phyloP scores from a whole-genome alignment of 768 basidiomycete species.

The Termitomyces titanicus region DNA sequence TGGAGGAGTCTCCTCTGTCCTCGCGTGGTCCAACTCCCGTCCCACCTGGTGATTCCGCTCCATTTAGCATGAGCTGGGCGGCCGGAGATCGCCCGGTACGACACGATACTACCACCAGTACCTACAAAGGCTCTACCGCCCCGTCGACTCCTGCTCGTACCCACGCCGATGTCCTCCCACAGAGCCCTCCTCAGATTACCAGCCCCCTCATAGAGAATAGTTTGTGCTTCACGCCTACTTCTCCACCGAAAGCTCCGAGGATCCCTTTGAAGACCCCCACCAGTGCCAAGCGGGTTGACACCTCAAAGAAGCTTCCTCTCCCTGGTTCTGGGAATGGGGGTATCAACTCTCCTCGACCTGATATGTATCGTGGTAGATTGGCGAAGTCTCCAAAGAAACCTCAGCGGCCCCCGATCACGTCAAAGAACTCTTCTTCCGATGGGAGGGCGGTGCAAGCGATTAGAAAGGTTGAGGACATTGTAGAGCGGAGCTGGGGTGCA shows the following conservation, averaged over 20 bases:
- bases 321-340: neutral
- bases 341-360: slow-evolving; percentile 13
- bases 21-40: slow-evolving; percentile 9
- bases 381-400: slow-evolving; percentile 1
- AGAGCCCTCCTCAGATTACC: slow-evolving; percentile 53
- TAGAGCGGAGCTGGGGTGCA: slow-evolving; percentile 31
- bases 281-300: neutral
- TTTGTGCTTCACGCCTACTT: slow-evolving; percentile 49
- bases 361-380: slow-evolving; percentile 10
- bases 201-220: slow-evolving; percentile 53
- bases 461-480: slow-evolving; percentile 31
- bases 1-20: slow-evolving; percentile 30
- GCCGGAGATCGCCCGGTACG: slow-evolving; percentile 33
- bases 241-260: neutral
- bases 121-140: neutral
- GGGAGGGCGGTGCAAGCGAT: slow-evolving; percentile 22
- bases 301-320: slow-evolving; percentile 3
- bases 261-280: neutral
- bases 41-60: slow-evolving; percentile 11
- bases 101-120: slow-evolving; percentile 17
- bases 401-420: slow-evolving; percentile 4
- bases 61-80: slow-evolving; percentile 15
- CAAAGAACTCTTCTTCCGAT: slow-evolving; percentile 9
- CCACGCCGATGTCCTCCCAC: slow-evolving; percentile 33
- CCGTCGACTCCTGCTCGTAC: neutral